Percentiles rank a stretch among this genome's conserved stretches.
Conservation (phyloP, 371 early-diverging fungal species). For the Zopfochytrium polystomum region DNA sequence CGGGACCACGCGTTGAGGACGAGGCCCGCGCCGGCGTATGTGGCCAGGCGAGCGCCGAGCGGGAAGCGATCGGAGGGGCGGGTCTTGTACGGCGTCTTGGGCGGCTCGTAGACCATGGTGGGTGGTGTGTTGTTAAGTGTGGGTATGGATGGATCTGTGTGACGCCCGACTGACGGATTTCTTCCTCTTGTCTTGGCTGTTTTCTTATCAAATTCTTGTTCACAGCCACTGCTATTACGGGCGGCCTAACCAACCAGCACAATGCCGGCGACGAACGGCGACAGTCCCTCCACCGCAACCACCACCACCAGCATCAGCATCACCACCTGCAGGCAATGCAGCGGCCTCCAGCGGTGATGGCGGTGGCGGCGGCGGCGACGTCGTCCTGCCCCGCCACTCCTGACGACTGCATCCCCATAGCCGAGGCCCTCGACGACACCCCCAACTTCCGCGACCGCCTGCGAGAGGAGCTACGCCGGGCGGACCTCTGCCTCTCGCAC, state of each 20-base stretch:
- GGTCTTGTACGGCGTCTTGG: too few species aligned
- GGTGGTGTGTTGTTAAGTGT: not conserved
- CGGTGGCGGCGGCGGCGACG: not conserved
- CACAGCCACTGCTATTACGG: not conserved
- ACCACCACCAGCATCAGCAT: too few species aligned
- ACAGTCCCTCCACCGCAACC: not conserved
- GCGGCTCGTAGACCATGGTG: too few species aligned
- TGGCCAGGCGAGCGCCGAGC: not conserved
- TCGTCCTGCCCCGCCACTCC: not conserved
- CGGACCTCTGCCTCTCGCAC: not conserved
- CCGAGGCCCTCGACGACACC: constrained; percentile 21
- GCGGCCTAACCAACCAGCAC: not conserved
- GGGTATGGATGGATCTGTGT: not conserved
- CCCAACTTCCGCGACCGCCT: constrained; percentile 19
- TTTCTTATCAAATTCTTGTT: too few species aligned
- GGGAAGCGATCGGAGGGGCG: not conserved
- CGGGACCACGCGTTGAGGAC: not conserved
- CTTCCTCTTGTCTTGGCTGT: too few species aligned
- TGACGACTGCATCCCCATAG: constrained; percentile 4
- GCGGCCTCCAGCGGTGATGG: not conserved
- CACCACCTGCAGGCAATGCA: not conserved
- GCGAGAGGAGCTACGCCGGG: constrained; percentile 12
- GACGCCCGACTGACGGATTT: too few species aligned
- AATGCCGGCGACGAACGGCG: not conserved
- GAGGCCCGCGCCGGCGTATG: not conserved